Base-by-base conservation (phyloP, 2,329 filamentous ascomycete species). In the Talaromyces sp. region DNA sequence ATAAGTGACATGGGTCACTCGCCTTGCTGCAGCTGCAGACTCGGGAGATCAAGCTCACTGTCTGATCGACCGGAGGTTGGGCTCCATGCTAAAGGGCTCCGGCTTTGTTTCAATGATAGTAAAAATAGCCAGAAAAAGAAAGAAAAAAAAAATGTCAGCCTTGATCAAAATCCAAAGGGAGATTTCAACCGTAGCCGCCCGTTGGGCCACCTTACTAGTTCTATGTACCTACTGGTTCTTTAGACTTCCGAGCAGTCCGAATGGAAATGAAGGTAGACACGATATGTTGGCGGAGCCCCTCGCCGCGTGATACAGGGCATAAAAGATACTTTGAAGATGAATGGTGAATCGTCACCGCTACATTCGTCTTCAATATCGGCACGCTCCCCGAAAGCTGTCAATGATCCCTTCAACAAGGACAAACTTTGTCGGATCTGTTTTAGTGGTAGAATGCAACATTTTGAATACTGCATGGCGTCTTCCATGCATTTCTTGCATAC, bases 211-310 rank as follows among this genome's bases (percentile, higher is more conserved):
- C 37, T 54, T 40, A 52, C 48, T 29, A n/a, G n/a, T n/a, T n/a
- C n/a, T n/a, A 27, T 27, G 24, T 27, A 27, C 24, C 4, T 27
- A 43, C 39, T 39, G 20, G 37, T 20, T 17, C 39, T 42, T 40
- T 19, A 19, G 17, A 19, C 46, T 60, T 70, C 69, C 69, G 66
- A 63, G 56, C 56, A 56, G 56, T 69, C 69, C 68, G 69, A 70
- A 63, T 71, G 69, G 68, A 56, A 52, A 49, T 62, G 43, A 47
- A 45, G 44, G 55, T 59, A 56, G 58, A 70, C 65, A 69, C 67
- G 66, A 66, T 58, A 44, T 35, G 45, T 27, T 61, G 52, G 47
- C 47, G 52, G 49, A 33, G 42, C 42, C 42, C 32, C 42, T 45
- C 32, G 50, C 57, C 57, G 61, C 56, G 55, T 65, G 59, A 64